Evolutionary conservation across 1,284 basidiomycete genomes (phyloP), one percentile per base, ranked within the genome.

Genomic region (Rhodotorula sp.): DNA sequence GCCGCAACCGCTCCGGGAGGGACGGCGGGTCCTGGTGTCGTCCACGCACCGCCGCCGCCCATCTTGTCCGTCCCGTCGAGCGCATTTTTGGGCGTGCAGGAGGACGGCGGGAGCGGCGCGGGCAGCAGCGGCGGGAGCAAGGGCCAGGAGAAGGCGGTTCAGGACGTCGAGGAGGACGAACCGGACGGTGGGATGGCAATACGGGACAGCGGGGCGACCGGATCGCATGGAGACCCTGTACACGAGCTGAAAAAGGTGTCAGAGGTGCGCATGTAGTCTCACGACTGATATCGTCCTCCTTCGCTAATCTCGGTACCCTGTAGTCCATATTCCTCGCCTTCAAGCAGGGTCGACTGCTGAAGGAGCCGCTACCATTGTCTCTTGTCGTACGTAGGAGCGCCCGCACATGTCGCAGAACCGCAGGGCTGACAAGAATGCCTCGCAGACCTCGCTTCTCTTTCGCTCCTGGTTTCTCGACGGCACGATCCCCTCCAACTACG

Each of bases 261-360:
- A 31, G 72, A 71, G 65, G 70, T 72, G n/a, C 34, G 68, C 28
- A 13, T 10, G 26, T 1, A 18, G 3, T 1, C 7, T 15, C 9
- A 16, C 18, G n/a, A n/a, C 34, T 30, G 26, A 4, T 30, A 37
- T 0, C 5, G 20, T 15, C 37, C n/a, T 4, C 3, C 18, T 16
- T 28, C 15, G 22, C 5, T 24, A n/a, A 10, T 10, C 13, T 37
- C 10, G n/a, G 4, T 46, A 31, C 34, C 28, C 30, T 28, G 28
- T 50, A 71, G 66, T 56, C 65, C 59, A 73, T 75, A 28, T 64
- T 75, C 46, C 54, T 72, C 56, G 74, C 74, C 9, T 75, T 75
- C 68, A 73, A 73, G 60, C 69, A 73, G 50, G 67, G 65, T 2
- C 58, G 74, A 28, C 50, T 56, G 22, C 47, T 75, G 22, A 71